A percentile compares a stretch with the other conserved stretches of the same genome.
Conservation (phyloP, 1,284 basidiomycete genomes). For the Trichosporon ovoides region DNA sequence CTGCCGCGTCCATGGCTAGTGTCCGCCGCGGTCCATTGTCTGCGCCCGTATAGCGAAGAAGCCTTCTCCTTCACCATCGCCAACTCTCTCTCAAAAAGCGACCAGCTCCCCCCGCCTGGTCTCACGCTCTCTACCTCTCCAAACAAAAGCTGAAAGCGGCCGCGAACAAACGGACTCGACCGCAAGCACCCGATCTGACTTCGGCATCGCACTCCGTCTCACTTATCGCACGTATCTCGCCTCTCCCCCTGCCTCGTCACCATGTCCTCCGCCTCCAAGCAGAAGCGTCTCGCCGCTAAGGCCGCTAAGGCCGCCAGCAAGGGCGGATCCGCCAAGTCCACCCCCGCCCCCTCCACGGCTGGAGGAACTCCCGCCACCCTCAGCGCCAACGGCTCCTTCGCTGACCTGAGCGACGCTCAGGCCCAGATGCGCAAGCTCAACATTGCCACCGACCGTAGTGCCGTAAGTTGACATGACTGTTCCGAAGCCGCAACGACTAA, state of each 20-base stretch:
- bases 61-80: neutral
- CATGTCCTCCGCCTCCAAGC: constrained; percentile 51
- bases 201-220: neutral
- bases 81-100: constrained; percentile 5
- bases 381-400: constrained; percentile 66
- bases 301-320: constrained; percentile 65
- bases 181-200: neutral
- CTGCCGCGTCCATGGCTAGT: neutral
- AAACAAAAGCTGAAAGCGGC: constrained; percentile 1
- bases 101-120: neutral
- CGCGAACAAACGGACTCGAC: neutral
- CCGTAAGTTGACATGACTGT: constrained; percentile 23
- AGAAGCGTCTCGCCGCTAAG: constrained; percentile 81
- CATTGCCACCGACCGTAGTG: constrained; percentile 78
- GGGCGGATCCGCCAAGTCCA: constrained; percentile 32
- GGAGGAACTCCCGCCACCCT: constrained; percentile 67
- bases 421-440: constrained; percentile 77
- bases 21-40: neutral
- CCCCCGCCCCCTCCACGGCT: constrained; percentile 60
- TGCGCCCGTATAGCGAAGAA: neutral
- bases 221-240: neutral
- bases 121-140: neutral
- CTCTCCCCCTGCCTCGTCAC: too few species aligned
- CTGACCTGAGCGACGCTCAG: constrained; percentile 51
- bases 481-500: neutral